Evolutionary conservation across 441 rosid species (phyloP).

Genomic region (Syzygium syzygioides): DNA sequence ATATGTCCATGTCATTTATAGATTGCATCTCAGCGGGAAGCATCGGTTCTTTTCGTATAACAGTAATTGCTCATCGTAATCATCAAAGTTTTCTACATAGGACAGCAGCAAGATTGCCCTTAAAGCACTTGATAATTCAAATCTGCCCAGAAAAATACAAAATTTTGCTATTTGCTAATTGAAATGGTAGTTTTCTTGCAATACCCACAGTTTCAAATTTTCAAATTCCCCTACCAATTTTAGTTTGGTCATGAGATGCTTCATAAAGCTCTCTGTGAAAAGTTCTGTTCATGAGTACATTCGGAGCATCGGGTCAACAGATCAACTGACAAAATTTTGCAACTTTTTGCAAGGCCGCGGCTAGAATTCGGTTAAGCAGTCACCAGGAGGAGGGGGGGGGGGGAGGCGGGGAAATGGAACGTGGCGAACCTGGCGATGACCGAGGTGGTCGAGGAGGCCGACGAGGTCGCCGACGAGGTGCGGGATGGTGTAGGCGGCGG

Average conservation of each 20-base stretch:
- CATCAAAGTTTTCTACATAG: not conserved
- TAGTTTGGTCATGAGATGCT: not conserved
- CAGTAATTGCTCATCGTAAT: not conserved
- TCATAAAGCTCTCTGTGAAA: not conserved
- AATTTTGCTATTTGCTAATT: not conserved
- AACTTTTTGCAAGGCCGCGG: not conserved
- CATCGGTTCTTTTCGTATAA: not conserved
- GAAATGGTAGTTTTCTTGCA: not conserved
- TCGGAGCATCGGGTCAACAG: not conserved
- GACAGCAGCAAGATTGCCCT: not conserved
- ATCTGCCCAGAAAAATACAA: not conserved
- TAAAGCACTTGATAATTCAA: not conserved
- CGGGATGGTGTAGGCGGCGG: slow-evolving; percentile 33
- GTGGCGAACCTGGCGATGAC: slow-evolving; percentile 38
- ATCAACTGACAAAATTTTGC: not conserved
- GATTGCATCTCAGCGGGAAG: not conserved
- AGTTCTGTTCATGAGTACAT: not conserved
- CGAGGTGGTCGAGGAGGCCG: slow-evolving; percentile 60
- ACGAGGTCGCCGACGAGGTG: slow-evolving; percentile 58
- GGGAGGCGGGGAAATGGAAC: not conserved
- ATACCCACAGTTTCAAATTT: not conserved
- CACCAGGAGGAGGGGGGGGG: not conserved
- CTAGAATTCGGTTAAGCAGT: not conserved
- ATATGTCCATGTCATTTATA: not conserved
- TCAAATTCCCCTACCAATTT: not conserved